Evolutionary conservation across 805 yeast genomes (phyloP), one percentile per base, ranked within the genome.

Genomic region (Sugiyamaella mastotermitis): DNA sequence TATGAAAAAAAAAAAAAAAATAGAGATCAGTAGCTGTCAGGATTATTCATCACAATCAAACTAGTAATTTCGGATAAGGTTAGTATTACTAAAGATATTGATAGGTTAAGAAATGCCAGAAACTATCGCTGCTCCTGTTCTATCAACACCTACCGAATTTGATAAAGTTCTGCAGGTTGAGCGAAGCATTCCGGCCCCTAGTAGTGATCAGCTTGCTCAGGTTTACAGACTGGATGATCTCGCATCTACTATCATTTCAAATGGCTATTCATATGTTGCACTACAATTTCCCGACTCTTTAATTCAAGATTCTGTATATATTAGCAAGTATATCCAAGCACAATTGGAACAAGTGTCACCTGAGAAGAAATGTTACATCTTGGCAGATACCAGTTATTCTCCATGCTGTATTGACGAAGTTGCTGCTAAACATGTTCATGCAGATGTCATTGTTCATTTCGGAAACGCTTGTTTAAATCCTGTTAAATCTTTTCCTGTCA

Each of bases 391-490:
- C 0, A 86, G 97, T 0, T 92, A 92, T 53, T 84, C 95, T 20
- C 70, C 95, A 1, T 92, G 98, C 60, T 92, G 98, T 62, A 81
- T 90, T 8, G 98, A 92, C 58, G 97, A 88, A 54, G 94, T 90
- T 19, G 97, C 98, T 0, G 94, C 96, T 1, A 88, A 83, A 54
- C 98, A 92, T 58, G 94, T 90, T 11, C 56, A 65, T 5, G 87
- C 92, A 5, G 95, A 90, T 46, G 61, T 83, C 3, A 85, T 92
- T 20, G 77, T 88, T 1, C 98, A 92, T 60, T 85, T 88, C 60
- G 98, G 98, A 2, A 94, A 86, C 55, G 90, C 97, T 0, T 92
- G 98, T 59, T 61, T 92, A 54, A 87, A 82, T 49, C 82, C 87
- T 0, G 78, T 85, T 4, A 77, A 74, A 31, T 74, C 75, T 31